phyloP scores from a whole-genome alignment of 208 protist genomes.

The Lotmaria passim region DNA sequence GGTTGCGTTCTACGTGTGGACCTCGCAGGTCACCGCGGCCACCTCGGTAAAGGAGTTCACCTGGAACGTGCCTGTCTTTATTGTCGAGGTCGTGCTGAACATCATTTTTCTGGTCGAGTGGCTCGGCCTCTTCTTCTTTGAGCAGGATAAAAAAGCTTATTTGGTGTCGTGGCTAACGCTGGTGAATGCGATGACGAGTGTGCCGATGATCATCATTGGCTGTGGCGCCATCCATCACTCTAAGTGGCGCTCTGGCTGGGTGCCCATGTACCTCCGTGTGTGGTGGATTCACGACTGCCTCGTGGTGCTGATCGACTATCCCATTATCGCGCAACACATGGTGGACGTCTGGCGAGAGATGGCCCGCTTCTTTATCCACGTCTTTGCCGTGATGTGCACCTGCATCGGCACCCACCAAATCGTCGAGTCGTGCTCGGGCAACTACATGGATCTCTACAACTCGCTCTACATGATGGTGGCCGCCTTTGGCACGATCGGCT shows the following conservation, averaged over 20 bases:
- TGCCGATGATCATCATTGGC: conserved; percentile 82
- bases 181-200: conserved; percentile 73
- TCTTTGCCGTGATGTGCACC: conserved; percentile 74
- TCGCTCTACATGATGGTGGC: conserved; percentile 77
- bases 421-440: conserved; percentile 59
- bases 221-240: conserved; percentile 55
- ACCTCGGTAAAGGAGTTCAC: conserved; percentile 43
- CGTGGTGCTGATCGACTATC: conserved; percentile 71
- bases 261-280: conserved; percentile 85
- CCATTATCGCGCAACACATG: conserved; percentile 54
- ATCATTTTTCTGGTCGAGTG: conserved; percentile 81
- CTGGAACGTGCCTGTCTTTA: conserved; percentile 62
- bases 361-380: conserved; percentile 55
- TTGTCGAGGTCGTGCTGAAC: conserved; percentile 68
- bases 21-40: conserved; percentile 44
- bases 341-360: conserved; percentile 70
- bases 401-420: conserved; percentile 82
- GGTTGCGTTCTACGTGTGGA: conserved; percentile 77
- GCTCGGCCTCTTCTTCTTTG: conserved; percentile 64
- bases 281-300: conserved; percentile 81
- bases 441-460: conserved; percentile 72
- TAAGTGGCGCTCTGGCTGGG: conserved; percentile 62
- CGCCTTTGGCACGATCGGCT: conserved; percentile 80
- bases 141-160: conserved; percentile 70
- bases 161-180: conserved; percentile 67